Percentiles rank a stretch among this genome's conserved stretches.
Conservation (phyloP, 2,329 filamentous ascomycete genomes). For the Arachnomyces sp. region DNA sequence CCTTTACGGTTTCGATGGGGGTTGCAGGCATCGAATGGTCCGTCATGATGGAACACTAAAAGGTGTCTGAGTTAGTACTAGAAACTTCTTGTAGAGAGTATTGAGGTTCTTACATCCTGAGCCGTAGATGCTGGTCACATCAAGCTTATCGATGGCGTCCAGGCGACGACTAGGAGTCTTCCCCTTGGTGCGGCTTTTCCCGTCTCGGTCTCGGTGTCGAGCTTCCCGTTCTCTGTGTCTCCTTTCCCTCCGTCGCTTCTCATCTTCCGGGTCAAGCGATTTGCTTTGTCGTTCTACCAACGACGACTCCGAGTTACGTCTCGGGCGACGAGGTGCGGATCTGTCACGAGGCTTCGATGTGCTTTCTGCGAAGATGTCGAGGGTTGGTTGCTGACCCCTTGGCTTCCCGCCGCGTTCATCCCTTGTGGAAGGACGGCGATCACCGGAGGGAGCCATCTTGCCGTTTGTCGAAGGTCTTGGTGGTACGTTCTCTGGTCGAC, state of each 20-base stretch:
- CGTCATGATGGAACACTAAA: slow-evolving; percentile 91
- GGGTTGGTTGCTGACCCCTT: slow-evolving; percentile 22
- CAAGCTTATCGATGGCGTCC: slow-evolving; percentile 92
- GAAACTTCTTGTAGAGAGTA: slow-evolving; percentile 5
- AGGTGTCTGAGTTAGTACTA: slow-evolving; percentile 9
- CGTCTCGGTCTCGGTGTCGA: slow-evolving; percentile 32
- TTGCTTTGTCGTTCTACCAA: slow-evolving; percentile 46
- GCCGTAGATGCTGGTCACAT: slow-evolving; percentile 93
- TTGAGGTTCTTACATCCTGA: slow-evolving; percentile 64
- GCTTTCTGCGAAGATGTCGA: slow-evolving; percentile 45
- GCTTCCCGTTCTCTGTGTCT: slow-evolving; percentile 44
- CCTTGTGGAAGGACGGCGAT: slow-evolving; percentile 9
- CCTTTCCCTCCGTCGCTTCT: slow-evolving; percentile 43
- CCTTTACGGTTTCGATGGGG: slow-evolving; percentile 85
- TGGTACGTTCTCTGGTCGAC: slow-evolving; percentile 28
- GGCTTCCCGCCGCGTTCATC: slow-evolving; percentile 25
- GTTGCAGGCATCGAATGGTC: slow-evolving; percentile 93
- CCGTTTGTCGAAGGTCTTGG: slow-evolving; percentile 12
- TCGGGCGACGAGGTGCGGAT: slow-evolving; percentile 37
- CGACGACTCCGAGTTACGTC: slow-evolving; percentile 59
- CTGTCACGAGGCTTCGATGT: slow-evolving; percentile 19
- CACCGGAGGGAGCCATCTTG: slow-evolving; percentile 12
- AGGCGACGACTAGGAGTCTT: slow-evolving; percentile 43
- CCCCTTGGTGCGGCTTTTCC: slow-evolving; percentile 28
- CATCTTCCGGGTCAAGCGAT: slow-evolving; percentile 42